Evolutionary conservation across 1,284 basidiomycete genomes (phyloP).

Genomic region (Sporisorium exsertum): DNA sequence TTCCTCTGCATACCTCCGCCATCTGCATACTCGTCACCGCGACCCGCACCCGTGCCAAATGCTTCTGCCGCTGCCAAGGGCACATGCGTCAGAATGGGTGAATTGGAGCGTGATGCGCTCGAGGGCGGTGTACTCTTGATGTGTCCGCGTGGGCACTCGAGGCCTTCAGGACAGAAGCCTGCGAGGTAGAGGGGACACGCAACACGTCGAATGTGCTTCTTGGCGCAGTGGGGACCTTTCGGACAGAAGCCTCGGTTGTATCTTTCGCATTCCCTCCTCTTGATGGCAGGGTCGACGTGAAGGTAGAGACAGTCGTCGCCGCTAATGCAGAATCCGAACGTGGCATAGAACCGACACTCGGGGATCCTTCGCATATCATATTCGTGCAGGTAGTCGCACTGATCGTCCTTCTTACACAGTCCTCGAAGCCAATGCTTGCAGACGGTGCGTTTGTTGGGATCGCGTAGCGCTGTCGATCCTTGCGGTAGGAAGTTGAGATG

Average conservation of each 20-base stretch:
- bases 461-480: conserved; percentile 44
- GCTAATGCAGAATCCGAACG: conserved; percentile 96
- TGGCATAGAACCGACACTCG: conserved; percentile 99
- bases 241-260: conserved; percentile 93
- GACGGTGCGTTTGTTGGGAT: conserved; percentile 75
- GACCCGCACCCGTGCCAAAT: conserved; percentile 47
- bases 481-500: conserved; percentile 46
- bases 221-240: conserved; percentile 81
- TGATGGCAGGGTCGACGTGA: conserved; percentile 91
- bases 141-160: conserved; percentile 89
- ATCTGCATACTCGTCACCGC: conserved; percentile 28
- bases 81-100: conserved; percentile 64
- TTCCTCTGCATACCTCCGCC: conserved; percentile 23
- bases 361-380: conserved; percentile 98
- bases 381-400: conserved; percentile 98
- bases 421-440: conserved; percentile 99
- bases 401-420: conserved; percentile 97
- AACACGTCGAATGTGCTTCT: conserved; percentile 91
- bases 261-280: conserved; percentile 85
- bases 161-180: conserved; percentile 94
- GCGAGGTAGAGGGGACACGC: conserved; percentile 91
- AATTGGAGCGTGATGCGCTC: conserved; percentile 58
- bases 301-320: conserved; percentile 98
- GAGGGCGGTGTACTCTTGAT: conserved; percentile 66
- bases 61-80: conserved; percentile 65